Conservation (phyloP, 495 filamentous ascomycete species). For the Talaromyces nanjingensis region DNA sequence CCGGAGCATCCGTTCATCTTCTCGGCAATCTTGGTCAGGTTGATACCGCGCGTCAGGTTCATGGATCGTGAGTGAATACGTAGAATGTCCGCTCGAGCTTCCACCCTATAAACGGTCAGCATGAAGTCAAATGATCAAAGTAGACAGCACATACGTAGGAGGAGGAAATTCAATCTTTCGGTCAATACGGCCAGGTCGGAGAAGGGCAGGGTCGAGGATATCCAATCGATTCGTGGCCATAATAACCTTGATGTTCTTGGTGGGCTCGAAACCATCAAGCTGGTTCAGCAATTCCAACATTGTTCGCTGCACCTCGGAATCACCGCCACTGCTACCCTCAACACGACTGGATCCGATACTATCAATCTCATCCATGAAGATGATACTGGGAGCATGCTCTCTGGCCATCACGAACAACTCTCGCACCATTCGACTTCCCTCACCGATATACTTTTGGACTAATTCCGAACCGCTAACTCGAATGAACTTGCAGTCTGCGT, state of each 20-base stretch:
- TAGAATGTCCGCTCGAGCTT: conserved; percentile 95
- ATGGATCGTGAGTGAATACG: conserved; percentile 95
- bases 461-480: conserved; percentile 92
- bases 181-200: conserved; percentile 94
- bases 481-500: conserved; percentile 98
- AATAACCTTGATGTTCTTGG: conserved; percentile 99
- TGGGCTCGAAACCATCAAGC: conserved; percentile 96
- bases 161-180: conserved; percentile 99
- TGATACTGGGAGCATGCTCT: conserved; percentile 98
- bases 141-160: conserved; percentile 54
- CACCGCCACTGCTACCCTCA: conserved; percentile 87
- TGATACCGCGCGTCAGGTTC: conserved; percentile 97
- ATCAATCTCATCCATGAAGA: conserved; percentile 99
- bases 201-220: conserved; percentile 89
- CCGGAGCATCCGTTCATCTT: conserved; percentile 99
- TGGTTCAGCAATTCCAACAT: conserved; percentile 98
- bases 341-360: conserved; percentile 96
- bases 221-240: conserved; percentile 99
- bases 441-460: conserved; percentile 99
- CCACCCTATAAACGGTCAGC: conserved; percentile 48
- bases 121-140: background rate
- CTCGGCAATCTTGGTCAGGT: conserved; percentile 96
- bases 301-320: conserved; percentile 99
- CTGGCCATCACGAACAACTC: conserved; percentile 99
- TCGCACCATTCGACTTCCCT: conserved; percentile 96